Evolutionary conservation across 805 yeast species (phyloP).

Genomic region (Lipomyces anomalus): DNA sequence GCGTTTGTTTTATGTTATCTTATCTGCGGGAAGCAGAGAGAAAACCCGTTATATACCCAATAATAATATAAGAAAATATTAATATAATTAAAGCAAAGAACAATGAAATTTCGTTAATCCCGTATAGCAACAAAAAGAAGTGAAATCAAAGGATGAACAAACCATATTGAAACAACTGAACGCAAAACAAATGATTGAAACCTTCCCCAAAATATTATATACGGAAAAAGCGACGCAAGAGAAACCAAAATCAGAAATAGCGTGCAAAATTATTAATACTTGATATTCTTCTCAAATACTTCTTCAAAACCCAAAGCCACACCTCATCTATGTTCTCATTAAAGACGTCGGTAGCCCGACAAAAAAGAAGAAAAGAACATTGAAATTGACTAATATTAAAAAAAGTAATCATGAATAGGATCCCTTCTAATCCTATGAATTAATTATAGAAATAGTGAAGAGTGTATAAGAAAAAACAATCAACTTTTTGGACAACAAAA

Average conservation of each 20-base stretch:
- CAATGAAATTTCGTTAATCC: neutral
- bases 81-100: neutral
- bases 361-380: neutral
- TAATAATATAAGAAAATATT: neutral
- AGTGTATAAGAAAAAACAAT: neutral
- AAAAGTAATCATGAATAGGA: neutral
- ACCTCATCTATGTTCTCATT: neutral
- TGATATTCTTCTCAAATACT: neutral
- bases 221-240: neutral
- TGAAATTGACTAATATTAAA: too few species aligned
- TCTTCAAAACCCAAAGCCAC: neutral
- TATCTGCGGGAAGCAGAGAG: neutral
- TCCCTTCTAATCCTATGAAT: neutral
- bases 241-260: neutral
- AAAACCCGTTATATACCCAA: neutral
- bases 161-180: too few species aligned
- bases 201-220: neutral
- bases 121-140: neutral
- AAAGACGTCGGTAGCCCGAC: too few species aligned
- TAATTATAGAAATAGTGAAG: neutral
- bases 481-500: too few species aligned
- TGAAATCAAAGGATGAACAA: neutral
- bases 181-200: too few species aligned
- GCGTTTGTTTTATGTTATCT: too few species aligned
- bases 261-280: neutral